These are phyloP conservation scores for Mycena haematopus DNA, from an alignment of 768 basidiomycete species.

Conservation along the genomic window DNA sequence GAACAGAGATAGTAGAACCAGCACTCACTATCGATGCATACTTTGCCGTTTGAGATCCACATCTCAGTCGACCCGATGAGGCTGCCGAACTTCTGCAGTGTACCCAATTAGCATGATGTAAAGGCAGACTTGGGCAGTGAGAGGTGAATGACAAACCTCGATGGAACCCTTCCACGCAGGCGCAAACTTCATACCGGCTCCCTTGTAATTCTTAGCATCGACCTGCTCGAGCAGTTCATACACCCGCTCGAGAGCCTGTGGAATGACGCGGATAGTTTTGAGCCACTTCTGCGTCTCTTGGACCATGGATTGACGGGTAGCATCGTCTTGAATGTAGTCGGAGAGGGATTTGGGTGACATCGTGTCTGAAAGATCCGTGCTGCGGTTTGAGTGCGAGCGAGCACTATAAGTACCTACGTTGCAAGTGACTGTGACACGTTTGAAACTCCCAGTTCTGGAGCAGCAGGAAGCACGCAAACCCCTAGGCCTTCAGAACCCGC, in stretches of 20 bases:
- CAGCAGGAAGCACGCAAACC: no score
- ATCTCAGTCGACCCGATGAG: background rate
- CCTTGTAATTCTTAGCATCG: background rate
- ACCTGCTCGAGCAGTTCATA: background rate
- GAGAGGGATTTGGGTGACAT: background rate
- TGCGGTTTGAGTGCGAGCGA: no score
- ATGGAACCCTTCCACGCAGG: background rate
- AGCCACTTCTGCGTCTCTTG: background rate
- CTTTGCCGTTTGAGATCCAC: background rate
- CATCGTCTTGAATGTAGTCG: background rate
- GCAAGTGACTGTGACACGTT: no score
- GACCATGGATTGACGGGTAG: background rate
- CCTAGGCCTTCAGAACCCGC: no score
- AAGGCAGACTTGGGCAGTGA: background rate
- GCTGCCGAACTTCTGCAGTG: background rate
- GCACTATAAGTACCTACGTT: no score
- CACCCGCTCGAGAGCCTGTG: background rate
- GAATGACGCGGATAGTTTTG: background rate
- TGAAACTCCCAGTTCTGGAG: no score
- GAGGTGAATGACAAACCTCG: background rate
- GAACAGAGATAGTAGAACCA: background rate
- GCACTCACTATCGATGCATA: background rate
- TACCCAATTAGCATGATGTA: background rate
- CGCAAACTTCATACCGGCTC: background rate
- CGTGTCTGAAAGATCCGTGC: no score